Percentiles rank a stretch among this genome's conserved stretches.
Evolutionary conservation across 306 rosid species (phyloP).

Genomic region (Quercus mongolica): DNA sequence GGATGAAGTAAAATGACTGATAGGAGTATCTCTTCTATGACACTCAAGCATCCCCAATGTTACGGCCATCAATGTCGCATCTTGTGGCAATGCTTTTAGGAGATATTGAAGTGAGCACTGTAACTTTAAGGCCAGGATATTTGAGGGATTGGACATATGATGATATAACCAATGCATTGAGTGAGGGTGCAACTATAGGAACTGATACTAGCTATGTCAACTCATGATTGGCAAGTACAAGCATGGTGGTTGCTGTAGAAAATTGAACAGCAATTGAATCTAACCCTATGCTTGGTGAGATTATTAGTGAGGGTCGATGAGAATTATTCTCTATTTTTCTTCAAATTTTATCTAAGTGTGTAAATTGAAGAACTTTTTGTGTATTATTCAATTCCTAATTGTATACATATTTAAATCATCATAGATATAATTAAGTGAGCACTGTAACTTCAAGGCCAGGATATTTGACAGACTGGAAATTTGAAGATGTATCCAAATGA

Average conservation of each 20-base stretch:
- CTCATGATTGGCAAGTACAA: conserved; percentile 29
- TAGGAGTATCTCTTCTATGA: conserved; percentile 16
- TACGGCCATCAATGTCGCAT: conserved; percentile 65
- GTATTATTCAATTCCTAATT: background rate
- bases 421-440: background rate
- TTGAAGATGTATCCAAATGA: too few relatives aligned
- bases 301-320: conserved; percentile 35
- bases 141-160: conserved; percentile 62
- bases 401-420: background rate
- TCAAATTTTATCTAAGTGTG: background rate
- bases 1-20: conserved; percentile 47
- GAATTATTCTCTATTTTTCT: background rate
- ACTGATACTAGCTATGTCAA: conserved; percentile 17
- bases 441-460: too few relatives aligned
- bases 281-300: conserved; percentile 21
- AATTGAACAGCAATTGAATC: conserved; percentile 13
- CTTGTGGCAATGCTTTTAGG: conserved; percentile 72
- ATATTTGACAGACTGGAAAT: too few relatives aligned
- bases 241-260: conserved; percentile 22
- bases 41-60: conserved; percentile 46
- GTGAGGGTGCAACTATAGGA: conserved; percentile 13
- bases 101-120: conserved; percentile 47
- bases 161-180: conserved; percentile 21
- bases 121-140: conserved; percentile 57
- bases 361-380: background rate